These are phyloP conservation scores for Spiromastix sp. DNA, from an alignment of 2,329 filamentous ascomycete species.

Conservation along the genomic window DNA sequence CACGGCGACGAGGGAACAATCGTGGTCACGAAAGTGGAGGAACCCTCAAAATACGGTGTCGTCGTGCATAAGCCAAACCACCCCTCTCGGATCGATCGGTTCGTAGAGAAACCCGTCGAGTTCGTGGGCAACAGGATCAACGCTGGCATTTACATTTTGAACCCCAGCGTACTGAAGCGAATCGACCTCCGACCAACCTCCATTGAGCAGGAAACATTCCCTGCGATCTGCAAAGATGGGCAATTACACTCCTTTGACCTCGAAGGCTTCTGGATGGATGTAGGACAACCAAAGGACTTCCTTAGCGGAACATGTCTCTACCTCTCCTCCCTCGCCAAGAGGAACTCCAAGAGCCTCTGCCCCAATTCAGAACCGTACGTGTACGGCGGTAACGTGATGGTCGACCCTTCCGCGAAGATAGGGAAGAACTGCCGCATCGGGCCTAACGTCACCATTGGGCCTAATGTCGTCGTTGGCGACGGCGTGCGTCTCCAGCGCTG, in stretches of 20 bases:
- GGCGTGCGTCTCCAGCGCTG: constrained; percentile 90
- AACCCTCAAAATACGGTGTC: constrained; percentile 97
- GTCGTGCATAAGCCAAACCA: constrained; percentile 94
- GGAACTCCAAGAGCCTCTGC: constrained; percentile 72
- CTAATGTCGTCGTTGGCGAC: constrained; percentile 83
- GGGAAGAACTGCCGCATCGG: constrained; percentile 98
- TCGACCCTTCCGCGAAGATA: constrained; percentile 89
- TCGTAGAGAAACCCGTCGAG: constrained; percentile 98
- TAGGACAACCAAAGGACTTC: constrained; percentile 98
- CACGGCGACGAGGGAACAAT: constrained; percentile 97
- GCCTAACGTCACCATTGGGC: constrained; percentile 92
- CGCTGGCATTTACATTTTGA: constrained; percentile 95
- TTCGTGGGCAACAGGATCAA: constrained; percentile 99
- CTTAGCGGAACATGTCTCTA: constrained; percentile 92
- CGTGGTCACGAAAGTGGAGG: constrained; percentile 96
- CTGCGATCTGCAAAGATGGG: constrained; percentile 78
- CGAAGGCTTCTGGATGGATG: constrained; percentile 98
- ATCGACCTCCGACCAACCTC: constrained; percentile 95
- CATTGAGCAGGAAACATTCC: constrained; percentile 99
- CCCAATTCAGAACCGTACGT: constrained; percentile 67
- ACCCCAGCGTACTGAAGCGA: constrained; percentile 77
- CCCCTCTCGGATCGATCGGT: constrained; percentile 86
- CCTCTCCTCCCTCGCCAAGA: constrained; percentile 85
- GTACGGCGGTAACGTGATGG: constrained; percentile 88
- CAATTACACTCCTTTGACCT: constrained; percentile 93